Evolutionary conservation across 2,329 filamentous ascomycete species (phyloP).

Genomic region (Sclerotinia nivalis): DNA sequence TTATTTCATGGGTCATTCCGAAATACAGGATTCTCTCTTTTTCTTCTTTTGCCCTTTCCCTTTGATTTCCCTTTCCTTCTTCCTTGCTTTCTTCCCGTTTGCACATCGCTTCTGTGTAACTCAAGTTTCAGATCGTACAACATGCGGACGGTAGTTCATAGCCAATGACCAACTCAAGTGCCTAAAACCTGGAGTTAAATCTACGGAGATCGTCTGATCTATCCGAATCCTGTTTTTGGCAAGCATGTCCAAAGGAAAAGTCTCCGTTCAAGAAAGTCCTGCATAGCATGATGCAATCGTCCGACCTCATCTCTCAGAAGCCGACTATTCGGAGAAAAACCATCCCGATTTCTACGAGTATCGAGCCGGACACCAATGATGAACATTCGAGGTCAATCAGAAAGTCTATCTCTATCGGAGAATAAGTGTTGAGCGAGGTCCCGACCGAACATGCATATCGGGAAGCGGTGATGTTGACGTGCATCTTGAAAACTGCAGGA

Average conservation of each 20-base stretch:
- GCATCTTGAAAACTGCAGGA: not conserved
- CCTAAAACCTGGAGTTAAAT: not conserved
- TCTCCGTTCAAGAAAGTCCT: not conserved
- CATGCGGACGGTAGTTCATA: not conserved
- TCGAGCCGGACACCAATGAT: not conserved
- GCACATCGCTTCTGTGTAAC: not conserved
- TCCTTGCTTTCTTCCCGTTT: conserved; percentile 16
- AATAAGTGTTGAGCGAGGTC: not conserved
- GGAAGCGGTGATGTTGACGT: conserved; percentile 6
- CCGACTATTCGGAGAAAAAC: not conserved
- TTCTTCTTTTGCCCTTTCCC: not conserved
- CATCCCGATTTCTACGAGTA: not conserved
- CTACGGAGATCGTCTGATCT: conserved; percentile 24
- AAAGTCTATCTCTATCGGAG: not conserved
- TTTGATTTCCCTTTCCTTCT: not conserved
- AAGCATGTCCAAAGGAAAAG: not conserved
- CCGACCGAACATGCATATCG: conserved; percentile 1
- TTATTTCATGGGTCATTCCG: not conserved
- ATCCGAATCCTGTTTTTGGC: conserved; percentile 7
- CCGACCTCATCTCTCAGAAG: not conserved
- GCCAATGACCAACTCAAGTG: conserved; percentile 8
- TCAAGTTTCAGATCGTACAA: conserved; percentile 14
- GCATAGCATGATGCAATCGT: conserved; percentile 3
- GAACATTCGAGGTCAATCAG: not conserved
- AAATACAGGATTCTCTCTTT: not conserved